Percentiles rank a stretch among this genome's conserved stretches.
These are phyloP conservation scores for Phylloporus arenicola DNA, from an alignment of 768 basidiomycete species.

Conservation along the genomic window DNA sequence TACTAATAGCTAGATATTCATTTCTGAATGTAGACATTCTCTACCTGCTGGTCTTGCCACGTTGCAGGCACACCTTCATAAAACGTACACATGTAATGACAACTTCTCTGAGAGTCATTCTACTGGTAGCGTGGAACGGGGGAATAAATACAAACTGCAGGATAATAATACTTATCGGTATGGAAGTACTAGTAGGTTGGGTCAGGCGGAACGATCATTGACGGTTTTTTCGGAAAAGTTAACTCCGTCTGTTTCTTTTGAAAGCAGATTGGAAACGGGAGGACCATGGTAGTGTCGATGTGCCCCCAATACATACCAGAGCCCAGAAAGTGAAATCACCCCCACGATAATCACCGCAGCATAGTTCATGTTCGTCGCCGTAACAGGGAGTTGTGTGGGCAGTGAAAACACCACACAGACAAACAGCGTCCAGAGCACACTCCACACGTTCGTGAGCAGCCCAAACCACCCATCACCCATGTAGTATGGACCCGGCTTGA, in stretches of 20 bases:
- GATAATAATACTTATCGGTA: neutral
- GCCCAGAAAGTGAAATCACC: conserved; percentile 25
- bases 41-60: too few relatives aligned
- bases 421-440: conserved; percentile 43
- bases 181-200: neutral
- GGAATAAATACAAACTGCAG: neutral
- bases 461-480: conserved; percentile 49
- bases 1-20: neutral
- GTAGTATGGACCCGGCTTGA: conserved; percentile 59
- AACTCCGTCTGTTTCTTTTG: neutral
- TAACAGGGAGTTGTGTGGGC: conserved; percentile 47
- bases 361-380: conserved; percentile 47
- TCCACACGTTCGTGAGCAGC: conserved; percentile 39
- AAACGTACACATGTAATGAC: too few relatives aligned
- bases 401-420: conserved; percentile 45
- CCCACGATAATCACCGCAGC: conserved; percentile 33
- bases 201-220: neutral
- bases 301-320: conserved; percentile 52
- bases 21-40: neutral
- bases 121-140: neutral
- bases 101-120: too few relatives aligned
- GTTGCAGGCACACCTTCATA: too few relatives aligned
- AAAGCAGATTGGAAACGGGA: conserved; percentile 47
- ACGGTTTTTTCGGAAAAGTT: neutral
- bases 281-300: conserved; percentile 57